Evolutionary conservation across 306 rosid genomes (phyloP).

Genomic region (Mimosa pudica): DNA sequence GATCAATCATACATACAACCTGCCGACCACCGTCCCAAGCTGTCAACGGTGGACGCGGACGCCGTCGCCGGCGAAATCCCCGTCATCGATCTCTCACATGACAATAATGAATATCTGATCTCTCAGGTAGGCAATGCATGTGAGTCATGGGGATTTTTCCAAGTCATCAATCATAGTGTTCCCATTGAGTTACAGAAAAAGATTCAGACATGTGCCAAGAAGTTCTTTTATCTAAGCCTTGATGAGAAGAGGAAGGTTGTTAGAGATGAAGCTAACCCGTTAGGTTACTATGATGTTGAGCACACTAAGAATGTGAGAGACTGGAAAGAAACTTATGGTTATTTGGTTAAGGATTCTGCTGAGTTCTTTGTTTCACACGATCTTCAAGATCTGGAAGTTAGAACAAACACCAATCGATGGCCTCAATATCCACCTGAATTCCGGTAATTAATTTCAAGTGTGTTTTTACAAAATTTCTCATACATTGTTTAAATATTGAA

Average conservation of each 20-base stretch:
- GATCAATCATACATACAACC: constrained; percentile 57
- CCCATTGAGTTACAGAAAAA: constrained; percentile 37
- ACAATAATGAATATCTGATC: constrained; percentile 19
- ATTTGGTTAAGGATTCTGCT: constrained; percentile 46
- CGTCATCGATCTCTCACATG: constrained; percentile 31
- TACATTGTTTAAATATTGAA: too few relatives aligned
- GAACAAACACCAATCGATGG: constrained; percentile 48
- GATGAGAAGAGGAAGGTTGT: constrained; percentile 61
- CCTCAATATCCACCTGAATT: constrained; percentile 55
- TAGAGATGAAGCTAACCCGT: constrained; percentile 31
- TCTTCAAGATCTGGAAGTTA: constrained; percentile 37
- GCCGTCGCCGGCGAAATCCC: constrained; percentile 8
- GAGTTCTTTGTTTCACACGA: constrained; percentile 58
- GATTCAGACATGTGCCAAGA: constrained; percentile 41
- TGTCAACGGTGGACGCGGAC: constrained; percentile 18
- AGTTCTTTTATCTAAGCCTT: constrained; percentile 47
- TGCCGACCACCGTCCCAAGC: constrained; percentile 63
- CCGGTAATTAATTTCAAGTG: constrained; percentile 41
- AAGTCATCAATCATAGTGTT: constrained; percentile 75
- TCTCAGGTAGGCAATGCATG: constrained; percentile 64
- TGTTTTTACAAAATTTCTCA: too few relatives aligned
- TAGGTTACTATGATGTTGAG: constrained; percentile 67
- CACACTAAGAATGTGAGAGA: constrained; percentile 76
- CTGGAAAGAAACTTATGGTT: constrained; percentile 90
- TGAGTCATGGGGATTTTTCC: constrained; percentile 83